Evolutionary conservation across 2,329 filamentous ascomycete genomes (phyloP), one percentile per base, ranked within the genome.

Genomic region (Ascochyta pisi): DNA sequence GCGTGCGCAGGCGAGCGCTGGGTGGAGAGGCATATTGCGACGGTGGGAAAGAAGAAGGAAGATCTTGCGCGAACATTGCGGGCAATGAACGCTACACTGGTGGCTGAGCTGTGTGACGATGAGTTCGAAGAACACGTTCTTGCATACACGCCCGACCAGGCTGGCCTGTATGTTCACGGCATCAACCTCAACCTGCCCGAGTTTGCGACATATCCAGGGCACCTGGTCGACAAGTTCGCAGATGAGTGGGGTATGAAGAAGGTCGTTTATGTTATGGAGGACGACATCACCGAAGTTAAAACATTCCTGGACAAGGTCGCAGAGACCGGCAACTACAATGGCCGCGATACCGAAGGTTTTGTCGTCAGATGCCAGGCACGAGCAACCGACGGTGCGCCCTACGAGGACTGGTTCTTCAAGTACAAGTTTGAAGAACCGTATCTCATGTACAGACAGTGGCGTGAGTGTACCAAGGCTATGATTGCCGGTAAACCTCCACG

Each of bases 351-450:
- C 0, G 95, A 99, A 77, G 95, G 95, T 4, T 99, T 99, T 67
- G 95, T 99, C 54, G 89, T 99, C 65, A 89, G 95, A 52, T 98
- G 95, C 59, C 83, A 91, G 86, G 79, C 87, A 81, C 81, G 81
- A 71, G 76, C 86, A 26, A 79, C 80, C 0, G 78, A 76, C 1
- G 72, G 74, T 13, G 75, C 74, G 2, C 83, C 85, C 0, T 95
- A 88, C 73, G 79, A 85, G n/a, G 93, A 99, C 74, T 99, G 95
- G 95, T 99, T 99, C 78, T 99, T 99, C 87, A 99, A 99, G 78
- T 99, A 93, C 85, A 99, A 99, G 79, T 99, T 99, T 58, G 95
- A 99, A 71, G 95, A 99, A 78, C 95, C 95, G 0, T 99, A 99
- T 73, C 81, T 99, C 58, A 96, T 99, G 92, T 99, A 98, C 78